Percentiles rank a stretch among this genome's conserved stretches.
Evolutionary conservation across 306 rosid species (phyloP).

Genomic region (Casuarina glauca): DNA sequence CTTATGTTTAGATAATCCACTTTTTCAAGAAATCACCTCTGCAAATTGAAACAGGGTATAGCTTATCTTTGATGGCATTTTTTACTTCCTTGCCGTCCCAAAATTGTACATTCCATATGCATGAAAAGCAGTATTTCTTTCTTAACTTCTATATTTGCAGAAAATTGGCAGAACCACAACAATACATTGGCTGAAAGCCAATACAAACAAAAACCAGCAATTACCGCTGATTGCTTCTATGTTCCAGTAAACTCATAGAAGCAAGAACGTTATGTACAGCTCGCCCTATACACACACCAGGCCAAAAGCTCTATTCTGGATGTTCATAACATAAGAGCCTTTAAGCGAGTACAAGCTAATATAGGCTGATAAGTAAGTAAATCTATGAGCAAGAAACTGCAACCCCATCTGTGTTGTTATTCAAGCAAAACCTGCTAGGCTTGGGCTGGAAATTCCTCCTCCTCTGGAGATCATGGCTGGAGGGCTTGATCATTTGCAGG

Average conservation of each 20-base stretch:
- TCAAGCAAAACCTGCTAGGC: slow-evolving; percentile 48
- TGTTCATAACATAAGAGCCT: neutral
- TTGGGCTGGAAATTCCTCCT: slow-evolving; percentile 52
- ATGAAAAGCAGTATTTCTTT: neutral
- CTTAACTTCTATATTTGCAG: neutral
- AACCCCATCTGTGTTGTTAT: slow-evolving; percentile 22
- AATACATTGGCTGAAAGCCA: neutral
- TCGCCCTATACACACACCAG: too few relatives aligned
- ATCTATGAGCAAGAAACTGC: slow-evolving; percentile 33
- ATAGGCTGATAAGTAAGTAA: neutral
- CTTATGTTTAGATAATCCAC: too few relatives aligned
- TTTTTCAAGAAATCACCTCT: too few relatives aligned
- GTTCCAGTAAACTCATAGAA: neutral
- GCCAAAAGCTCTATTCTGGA: neutral
- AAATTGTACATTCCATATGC: neutral
- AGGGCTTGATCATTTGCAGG: slow-evolving; percentile 45
- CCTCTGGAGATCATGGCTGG: slow-evolving; percentile 45
- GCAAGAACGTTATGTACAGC: neutral
- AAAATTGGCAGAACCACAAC: neutral
- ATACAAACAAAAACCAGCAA: neutral
- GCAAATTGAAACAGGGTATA: too few relatives aligned
- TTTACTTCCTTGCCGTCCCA: too few relatives aligned
- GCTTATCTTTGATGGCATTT: too few relatives aligned
- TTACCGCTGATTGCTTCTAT: neutral
- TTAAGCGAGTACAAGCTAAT: neutral